Evolutionary conservation across 768 basidiomycete genomes (phyloP).

Genomic region (Mycena metata): DNA sequence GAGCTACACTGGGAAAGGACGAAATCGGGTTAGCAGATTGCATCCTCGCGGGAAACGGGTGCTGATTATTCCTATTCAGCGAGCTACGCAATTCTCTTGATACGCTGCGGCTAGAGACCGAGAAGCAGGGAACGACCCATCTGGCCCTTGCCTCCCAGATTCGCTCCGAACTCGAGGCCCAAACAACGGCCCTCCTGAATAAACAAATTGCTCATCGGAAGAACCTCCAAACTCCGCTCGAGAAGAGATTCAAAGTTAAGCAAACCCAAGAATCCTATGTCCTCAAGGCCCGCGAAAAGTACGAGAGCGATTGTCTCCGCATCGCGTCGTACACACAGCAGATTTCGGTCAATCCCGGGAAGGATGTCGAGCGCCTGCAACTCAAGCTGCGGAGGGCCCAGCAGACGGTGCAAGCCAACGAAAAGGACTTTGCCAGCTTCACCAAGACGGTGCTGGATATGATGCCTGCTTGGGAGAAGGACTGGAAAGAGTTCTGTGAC

Average conservation of each 20-base stretch:
- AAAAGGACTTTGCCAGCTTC: conserved; percentile 93
- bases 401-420: conserved; percentile 91
- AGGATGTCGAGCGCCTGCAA: conserved; percentile 91
- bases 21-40: conserved; percentile 87
- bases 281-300: conserved; percentile 91
- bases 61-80: conserved; percentile 54
- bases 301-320: conserved; percentile 91
- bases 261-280: conserved; percentile 90
- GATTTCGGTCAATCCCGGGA: conserved; percentile 90
- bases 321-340: conserved; percentile 97
- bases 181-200: conserved; percentile 69
- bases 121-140: conserved; percentile 84
- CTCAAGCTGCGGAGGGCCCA: conserved; percentile 89
- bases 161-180: conserved; percentile 80
- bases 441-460: conserved; percentile 85
- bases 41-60: background rate
- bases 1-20: conserved; percentile 82
- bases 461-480: conserved; percentile 87
- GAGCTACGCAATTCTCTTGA: conserved; percentile 87
- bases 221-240: conserved; percentile 78
- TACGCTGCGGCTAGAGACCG: conserved; percentile 87
- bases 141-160: conserved; percentile 80
- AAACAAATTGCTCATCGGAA: conserved; percentile 82
- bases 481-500: conserved; percentile 97
- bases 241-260: conserved; percentile 92